phyloP scores from a whole-genome alignment of 768 basidiomycete genomes.

The Lentinula edodes region DNA sequence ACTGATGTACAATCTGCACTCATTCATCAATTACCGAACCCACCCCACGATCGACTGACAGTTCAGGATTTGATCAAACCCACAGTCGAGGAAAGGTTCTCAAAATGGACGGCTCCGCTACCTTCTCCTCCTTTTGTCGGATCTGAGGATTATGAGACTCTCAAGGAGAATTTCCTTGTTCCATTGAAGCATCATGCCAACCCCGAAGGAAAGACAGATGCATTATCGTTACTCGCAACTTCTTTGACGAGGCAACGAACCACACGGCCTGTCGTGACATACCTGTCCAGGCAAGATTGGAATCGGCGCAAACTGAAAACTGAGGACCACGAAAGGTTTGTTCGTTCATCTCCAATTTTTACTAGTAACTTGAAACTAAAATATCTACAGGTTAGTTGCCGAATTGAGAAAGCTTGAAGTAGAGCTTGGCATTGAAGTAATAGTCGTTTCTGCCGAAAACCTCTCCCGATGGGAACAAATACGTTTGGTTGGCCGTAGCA shows the following conservation, averaged over 20 bases:
- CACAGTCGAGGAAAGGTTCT: not conserved
- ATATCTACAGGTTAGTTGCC: constrained; percentile 45
- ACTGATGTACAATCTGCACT: not conserved
- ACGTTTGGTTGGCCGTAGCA: constrained; percentile 74
- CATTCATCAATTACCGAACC: not conserved
- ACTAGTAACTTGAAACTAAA: not conserved
- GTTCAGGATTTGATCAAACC: constrained; percentile 2
- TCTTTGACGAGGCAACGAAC: not conserved
- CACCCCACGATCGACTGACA: not conserved
- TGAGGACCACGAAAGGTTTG: constrained; percentile 57
- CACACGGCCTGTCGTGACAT: constrained; percentile 74
- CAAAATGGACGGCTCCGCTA: not conserved
- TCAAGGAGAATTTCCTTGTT: not conserved
- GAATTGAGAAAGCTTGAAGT: constrained; percentile 69
- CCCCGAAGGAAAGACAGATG: not conserved
- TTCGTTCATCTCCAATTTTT: not conserved
- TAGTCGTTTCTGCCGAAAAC: constrained; percentile 81
- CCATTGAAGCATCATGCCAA: not conserved
- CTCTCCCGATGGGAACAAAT: constrained; percentile 79
- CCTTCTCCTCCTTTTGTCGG: not conserved
- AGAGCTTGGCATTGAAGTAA: constrained; percentile 77
- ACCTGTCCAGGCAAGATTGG: constrained; percentile 88
- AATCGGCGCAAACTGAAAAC: constrained; percentile 74
- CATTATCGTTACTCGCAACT: not conserved
- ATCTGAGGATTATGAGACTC: not conserved